A percentile compares a stretch with the other conserved stretches of the same genome.
phyloP scores from a whole-genome alignment of 1,139 yeast species.

The Pneumocystis wakefieldiae region DNA sequence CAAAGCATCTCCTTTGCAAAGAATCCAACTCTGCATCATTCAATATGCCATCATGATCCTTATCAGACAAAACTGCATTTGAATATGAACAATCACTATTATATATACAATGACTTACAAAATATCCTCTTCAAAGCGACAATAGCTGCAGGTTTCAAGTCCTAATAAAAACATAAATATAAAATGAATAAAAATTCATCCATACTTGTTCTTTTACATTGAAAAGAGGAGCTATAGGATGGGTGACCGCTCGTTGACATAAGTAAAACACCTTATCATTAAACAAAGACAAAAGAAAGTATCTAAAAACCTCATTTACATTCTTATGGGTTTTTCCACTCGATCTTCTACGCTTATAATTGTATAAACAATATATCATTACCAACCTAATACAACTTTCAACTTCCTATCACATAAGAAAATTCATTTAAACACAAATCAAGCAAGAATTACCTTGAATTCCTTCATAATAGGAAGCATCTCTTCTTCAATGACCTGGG shows the following conservation, averaged over 20 bases:
- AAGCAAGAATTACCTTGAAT: conserved; percentile 34
- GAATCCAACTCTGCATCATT: conserved; percentile 52
- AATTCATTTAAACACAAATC: background rate
- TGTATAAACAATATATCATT: background rate
- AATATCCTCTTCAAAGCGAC: conserved; percentile 69
- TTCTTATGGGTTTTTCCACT: conserved; percentile 69
- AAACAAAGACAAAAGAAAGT: conserved; percentile 14
- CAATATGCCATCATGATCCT: conserved; percentile 75
- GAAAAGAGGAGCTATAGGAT: conserved; percentile 84
- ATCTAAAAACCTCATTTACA: conserved; percentile 42
- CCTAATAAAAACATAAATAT: conserved; percentile 13
- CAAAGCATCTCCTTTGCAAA: conserved; percentile 64
- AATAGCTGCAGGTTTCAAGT: conserved; percentile 59
- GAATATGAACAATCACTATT: background rate
- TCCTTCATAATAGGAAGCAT: conserved; percentile 75
- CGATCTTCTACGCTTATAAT: conserved; percentile 20
- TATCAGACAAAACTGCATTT: conserved; percentile 45
- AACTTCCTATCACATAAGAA: conserved; percentile 35
- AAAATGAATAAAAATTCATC: background rate
- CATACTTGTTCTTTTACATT: conserved; percentile 66
- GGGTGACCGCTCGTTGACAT: conserved; percentile 82
- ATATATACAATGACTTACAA: conserved; percentile 19
- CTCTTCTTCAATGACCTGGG: conserved; percentile 41
- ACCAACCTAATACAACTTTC: conserved; percentile 68
- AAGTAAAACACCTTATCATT: conserved; percentile 49